These are phyloP conservation scores for Aspergillus hiratsukae DNA, from an alignment of 2,329 filamentous ascomycete genomes.

Conservation along the genomic window DNA sequence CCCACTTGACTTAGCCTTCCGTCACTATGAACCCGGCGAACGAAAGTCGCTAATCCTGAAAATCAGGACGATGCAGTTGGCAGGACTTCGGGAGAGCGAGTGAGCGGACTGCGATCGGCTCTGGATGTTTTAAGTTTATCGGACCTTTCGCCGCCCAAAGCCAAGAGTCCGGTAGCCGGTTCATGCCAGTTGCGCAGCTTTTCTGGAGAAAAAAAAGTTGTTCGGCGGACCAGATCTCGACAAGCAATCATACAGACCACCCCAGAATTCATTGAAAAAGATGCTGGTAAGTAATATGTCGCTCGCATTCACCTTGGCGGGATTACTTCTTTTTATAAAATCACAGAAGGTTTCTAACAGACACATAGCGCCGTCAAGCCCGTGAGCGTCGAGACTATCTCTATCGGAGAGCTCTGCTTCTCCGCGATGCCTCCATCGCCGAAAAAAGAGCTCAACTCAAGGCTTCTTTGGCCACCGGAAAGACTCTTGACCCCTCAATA, in stretches of 20 bases:
- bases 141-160: conserved; percentile 24
- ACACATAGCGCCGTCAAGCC: conserved; percentile 61
- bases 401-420: conserved; percentile 79
- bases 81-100: conserved; percentile 6
- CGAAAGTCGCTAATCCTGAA: conserved; percentile 16
- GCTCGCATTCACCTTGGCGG: background rate
- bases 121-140: conserved; percentile 15
- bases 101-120: conserved; percentile 16
- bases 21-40: conserved; percentile 17
- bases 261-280: conserved; percentile 12
- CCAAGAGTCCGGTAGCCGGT: conserved; percentile 23
- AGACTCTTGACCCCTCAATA: conserved; percentile 73
- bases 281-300: conserved; percentile 28
- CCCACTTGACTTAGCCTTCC: conserved; percentile 16
- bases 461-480: conserved; percentile 81
- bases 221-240: conserved; percentile 17
- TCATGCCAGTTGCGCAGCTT: conserved; percentile 25
- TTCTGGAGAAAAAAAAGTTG: conserved; percentile 37
- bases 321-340: background rate
- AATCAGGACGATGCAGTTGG: conserved; percentile 12
- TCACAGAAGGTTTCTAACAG: conserved; percentile 10
- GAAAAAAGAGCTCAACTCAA: conserved; percentile 87
- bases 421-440: conserved; percentile 86
- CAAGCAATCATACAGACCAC: conserved; percentile 4
- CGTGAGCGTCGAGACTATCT: conserved; percentile 82